A percentile compares a stretch with the other conserved stretches of the same genome.
phyloP scores from a whole-genome alignment of 176 grass and related monocot genomes.

The Thalia dealbata region DNA sequence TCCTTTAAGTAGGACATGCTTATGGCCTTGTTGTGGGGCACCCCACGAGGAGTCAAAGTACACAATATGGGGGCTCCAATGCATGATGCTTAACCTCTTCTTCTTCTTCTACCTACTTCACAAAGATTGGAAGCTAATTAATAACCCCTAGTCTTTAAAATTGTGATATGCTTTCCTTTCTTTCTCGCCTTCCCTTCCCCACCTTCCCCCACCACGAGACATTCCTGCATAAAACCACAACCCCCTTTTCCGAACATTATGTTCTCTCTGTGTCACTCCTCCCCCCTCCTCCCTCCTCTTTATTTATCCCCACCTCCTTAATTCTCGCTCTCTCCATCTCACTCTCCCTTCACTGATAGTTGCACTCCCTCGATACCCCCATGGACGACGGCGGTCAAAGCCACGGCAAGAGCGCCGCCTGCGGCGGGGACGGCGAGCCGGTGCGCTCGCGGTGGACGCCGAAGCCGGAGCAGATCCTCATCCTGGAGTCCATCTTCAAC shows the following conservation, averaged over 20 bases:
- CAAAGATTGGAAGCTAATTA: background rate
- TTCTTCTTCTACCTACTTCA: background rate
- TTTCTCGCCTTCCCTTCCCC: too few species aligned
- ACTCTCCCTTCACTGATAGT: background rate
- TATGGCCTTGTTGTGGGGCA: background rate
- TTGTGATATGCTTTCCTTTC: too few species aligned
- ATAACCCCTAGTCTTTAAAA: too few species aligned
- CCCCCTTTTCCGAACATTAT: background rate
- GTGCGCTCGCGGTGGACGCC: constrained; percentile 85
- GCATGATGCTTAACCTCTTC: background rate
- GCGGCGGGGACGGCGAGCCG: constrained; percentile 22
- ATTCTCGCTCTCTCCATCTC: background rate
- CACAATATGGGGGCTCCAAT: too few species aligned
- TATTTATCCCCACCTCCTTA: background rate
- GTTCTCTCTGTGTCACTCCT: background rate
- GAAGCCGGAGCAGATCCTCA: constrained; percentile 89
- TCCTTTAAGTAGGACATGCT: background rate
- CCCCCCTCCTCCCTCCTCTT: too few species aligned
- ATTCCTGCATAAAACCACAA: constrained; percentile 3
- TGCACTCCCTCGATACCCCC: background rate
- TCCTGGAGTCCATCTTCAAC: constrained; percentile 96
- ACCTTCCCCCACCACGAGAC: constrained; percentile 7
- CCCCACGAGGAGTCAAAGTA: too few species aligned
- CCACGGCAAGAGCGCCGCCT: constrained; percentile 25
- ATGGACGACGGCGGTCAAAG: constrained; percentile 23